A percentile compares a stretch with the other conserved stretches of the same genome.
Evolutionary conservation across 202 grass and related monocot species (phyloP).

Genomic region (Hordeum pubiflorum): DNA sequence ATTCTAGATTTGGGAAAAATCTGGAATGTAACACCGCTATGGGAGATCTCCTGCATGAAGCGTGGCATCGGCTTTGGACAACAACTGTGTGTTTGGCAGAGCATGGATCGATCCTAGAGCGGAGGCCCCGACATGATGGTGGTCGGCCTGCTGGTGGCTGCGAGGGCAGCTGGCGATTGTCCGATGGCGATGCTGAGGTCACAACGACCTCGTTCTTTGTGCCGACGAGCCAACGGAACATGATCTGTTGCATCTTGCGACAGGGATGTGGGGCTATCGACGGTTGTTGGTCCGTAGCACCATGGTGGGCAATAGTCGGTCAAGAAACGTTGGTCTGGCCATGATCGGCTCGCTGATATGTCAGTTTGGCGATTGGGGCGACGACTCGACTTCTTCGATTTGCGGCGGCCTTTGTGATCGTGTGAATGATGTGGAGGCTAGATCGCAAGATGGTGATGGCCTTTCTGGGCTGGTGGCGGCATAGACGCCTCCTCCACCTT

Average conservation of each 20-base stretch:
- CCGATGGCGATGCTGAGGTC: neutral
- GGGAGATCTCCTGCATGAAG: neutral
- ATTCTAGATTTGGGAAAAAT: no score
- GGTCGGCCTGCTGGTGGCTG: neutral
- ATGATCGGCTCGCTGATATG: neutral
- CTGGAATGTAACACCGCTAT: no score
- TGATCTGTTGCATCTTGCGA: neutral
- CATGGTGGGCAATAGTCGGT: neutral
- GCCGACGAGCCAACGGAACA: neutral
- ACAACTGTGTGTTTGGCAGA: neutral
- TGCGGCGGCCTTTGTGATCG: neutral
- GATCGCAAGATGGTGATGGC: neutral
- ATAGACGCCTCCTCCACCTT: neutral
- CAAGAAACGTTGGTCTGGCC: neutral
- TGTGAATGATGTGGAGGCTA: neutral
- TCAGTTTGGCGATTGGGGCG: neutral
- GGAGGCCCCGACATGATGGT: neutral
- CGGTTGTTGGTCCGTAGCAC: neutral
- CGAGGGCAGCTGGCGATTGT: neutral
- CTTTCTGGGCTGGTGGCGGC: neutral
- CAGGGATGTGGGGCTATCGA: neutral
- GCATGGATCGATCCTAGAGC: neutral
- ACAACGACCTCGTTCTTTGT: neutral
- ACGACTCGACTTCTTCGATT: neutral
- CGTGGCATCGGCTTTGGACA: neutral